Conservation (phyloP, 352 stramenopile species). For the Phytopythium oedochilum region DNA sequence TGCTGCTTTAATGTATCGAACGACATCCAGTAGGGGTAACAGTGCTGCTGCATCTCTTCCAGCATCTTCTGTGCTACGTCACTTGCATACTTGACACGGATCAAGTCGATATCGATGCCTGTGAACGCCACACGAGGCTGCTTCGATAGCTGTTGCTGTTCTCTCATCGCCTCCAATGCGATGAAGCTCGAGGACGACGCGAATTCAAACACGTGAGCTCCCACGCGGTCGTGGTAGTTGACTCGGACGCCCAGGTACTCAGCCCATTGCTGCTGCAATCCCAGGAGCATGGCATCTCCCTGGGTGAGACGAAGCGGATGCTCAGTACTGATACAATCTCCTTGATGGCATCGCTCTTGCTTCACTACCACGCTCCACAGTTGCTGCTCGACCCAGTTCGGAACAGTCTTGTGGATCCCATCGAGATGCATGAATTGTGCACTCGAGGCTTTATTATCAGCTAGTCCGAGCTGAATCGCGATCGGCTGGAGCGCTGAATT, state of each 20-base stretch:
- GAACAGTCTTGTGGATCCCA: constrained; percentile 16
- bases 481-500: constrained; percentile 19
- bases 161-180: background rate
- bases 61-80: constrained; percentile 44
- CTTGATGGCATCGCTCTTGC: background rate
- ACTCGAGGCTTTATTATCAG: background rate
- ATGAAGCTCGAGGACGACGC: constrained; percentile 19
- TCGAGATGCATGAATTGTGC: background rate
- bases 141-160: background rate
- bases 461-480: constrained; percentile 13
- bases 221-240: constrained; percentile 33
- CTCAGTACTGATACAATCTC: background rate
- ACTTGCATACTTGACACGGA: constrained; percentile 36
- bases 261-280: constrained; percentile 25
- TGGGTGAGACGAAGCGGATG: background rate
- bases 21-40: constrained; percentile 38
- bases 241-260: constrained; percentile 17
- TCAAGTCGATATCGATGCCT: constrained; percentile 18
- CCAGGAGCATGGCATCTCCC: constrained; percentile 11
- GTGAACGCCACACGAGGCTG: background rate
- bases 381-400: constrained; percentile 29
- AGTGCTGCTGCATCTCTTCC: constrained; percentile 33
- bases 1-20: constrained; percentile 31
- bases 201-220: constrained; percentile 41
- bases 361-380: constrained; percentile 4